Percentiles rank a stretch among this genome's conserved stretches.
Evolutionary conservation across 371 early-diverging fungal genomes (phyloP).

Genomic region (Mortierella sp.): DNA sequence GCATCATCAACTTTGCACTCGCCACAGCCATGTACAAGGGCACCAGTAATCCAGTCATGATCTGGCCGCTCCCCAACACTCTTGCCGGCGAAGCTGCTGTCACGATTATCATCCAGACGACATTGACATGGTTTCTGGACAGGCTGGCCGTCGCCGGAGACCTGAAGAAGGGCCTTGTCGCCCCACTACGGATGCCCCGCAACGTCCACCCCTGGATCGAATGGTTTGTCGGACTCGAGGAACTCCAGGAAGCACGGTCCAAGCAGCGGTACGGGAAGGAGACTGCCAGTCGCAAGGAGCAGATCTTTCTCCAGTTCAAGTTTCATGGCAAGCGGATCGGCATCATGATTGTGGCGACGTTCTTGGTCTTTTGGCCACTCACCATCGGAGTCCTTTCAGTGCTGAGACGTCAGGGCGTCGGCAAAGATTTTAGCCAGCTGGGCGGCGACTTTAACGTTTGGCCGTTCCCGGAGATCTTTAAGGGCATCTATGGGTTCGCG

Average conservation of each 20-base stretch:
- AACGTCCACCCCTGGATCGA: slow-evolving; percentile 26
- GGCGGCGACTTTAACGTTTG: slow-evolving; percentile 51
- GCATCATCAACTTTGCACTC: slow-evolving; percentile 57
- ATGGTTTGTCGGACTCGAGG: slow-evolving; percentile 50
- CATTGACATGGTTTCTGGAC: slow-evolving; percentile 51
- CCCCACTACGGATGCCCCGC: slow-evolving; percentile 45
- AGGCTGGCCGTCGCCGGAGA: slow-evolving; percentile 46
- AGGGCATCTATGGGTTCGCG: slow-evolving; percentile 37
- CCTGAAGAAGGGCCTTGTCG: slow-evolving; percentile 43
- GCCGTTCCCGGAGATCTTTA: slow-evolving; percentile 53
- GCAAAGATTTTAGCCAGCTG: slow-evolving; percentile 26
- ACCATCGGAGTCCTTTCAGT: slow-evolving; percentile 44
- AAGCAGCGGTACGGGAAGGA: neutral
- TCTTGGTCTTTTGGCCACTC: slow-evolving; percentile 47
- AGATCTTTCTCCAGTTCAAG: neutral
- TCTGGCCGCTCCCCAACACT: slow-evolving; percentile 55
- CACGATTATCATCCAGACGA: slow-evolving; percentile 50
- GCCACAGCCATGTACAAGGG: slow-evolving; percentile 58
- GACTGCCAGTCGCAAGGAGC: slow-evolving; percentile 4
- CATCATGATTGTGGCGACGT: slow-evolving; percentile 25
- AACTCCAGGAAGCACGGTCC: slow-evolving; percentile 1
- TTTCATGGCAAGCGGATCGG: slow-evolving; percentile 41
- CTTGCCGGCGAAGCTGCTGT: slow-evolving; percentile 56
- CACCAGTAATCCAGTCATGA: slow-evolving; percentile 21
- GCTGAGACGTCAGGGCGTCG: slow-evolving; percentile 33